These are phyloP conservation scores for Populus pruinosa DNA, from an alignment of 345 rosid species.

Conservation along the genomic window DNA sequence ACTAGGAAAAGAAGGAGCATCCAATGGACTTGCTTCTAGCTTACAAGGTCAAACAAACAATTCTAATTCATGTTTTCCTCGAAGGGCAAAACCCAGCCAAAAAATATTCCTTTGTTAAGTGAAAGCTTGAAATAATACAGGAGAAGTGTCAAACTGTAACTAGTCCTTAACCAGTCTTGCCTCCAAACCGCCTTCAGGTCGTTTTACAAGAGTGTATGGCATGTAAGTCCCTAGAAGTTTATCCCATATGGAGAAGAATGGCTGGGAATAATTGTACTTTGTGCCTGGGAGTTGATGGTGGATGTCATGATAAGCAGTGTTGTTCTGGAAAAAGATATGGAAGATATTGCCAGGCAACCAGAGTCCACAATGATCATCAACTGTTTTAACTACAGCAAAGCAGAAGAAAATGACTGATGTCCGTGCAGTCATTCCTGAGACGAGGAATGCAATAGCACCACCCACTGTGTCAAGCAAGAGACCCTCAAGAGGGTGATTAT, in stretches of 20 bases:
- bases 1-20: constrained; percentile 2
- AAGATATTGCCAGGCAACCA: constrained; percentile 68
- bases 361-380: constrained; percentile 72
- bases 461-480: constrained; percentile 69
- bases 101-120: constrained; percentile 6
- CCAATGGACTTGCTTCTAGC: constrained; percentile 15
- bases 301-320: constrained; percentile 67
- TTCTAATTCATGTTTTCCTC: constrained; percentile 25
- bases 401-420: constrained; percentile 65
- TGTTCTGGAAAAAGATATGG: constrained; percentile 55
- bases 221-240: constrained; percentile 62
- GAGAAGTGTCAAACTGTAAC: constrained; percentile 10
- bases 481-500: constrained; percentile 65
- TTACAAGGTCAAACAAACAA: constrained; percentile 17
- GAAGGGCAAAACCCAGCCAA: constrained; percentile 18
- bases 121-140: constrained; percentile 16
- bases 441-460: constrained; percentile 61
- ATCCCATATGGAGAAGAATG: constrained; percentile 77
- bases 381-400: constrained; percentile 57
- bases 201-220: constrained; percentile 52
- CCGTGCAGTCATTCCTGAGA: constrained; percentile 72
- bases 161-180: constrained; percentile 55
- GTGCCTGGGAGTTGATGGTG: constrained; percentile 71
- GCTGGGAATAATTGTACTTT: constrained; percentile 74
- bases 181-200: constrained; percentile 67